Evolutionary conservation across 306 rosid species (phyloP).

Genomic region (Styphnolobium japonicum): DNA sequence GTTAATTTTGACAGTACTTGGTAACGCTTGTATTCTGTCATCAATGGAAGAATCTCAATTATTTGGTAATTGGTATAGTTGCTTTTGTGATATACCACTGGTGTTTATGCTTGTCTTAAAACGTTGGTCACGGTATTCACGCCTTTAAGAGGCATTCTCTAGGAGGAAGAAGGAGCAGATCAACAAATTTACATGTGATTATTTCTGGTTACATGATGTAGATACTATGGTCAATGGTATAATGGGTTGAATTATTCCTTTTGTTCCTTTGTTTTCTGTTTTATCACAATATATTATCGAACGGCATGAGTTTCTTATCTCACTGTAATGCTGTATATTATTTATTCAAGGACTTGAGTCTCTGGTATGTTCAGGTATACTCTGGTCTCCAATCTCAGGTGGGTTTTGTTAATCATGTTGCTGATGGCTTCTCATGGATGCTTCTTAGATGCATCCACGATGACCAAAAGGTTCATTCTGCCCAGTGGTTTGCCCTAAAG

Average conservation of each 20-base stretch:
- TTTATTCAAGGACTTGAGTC: conserved; percentile 21
- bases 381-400: conserved; percentile 74
- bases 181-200: conserved; percentile 5
- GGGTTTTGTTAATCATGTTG: conserved; percentile 63
- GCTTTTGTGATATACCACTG: background rate
- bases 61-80: background rate
- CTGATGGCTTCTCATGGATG: conserved; percentile 69
- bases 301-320: background rate
- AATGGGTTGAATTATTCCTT: conserved; percentile 11
- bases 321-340: background rate
- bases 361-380: conserved; percentile 58
- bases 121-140: background rate
- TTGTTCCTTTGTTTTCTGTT: conserved; percentile 8
- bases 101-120: background rate
- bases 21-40: background rate
- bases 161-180: conserved; percentile 1
- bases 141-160: conserved; percentile 6
- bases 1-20: background rate
- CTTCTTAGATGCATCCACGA: conserved; percentile 85
- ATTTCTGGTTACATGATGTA: conserved; percentile 9
- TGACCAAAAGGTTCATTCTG: conserved; percentile 86
- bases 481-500: conserved; percentile 85
- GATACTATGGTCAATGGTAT: background rate
- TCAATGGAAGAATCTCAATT: background rate
- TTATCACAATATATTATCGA: background rate